Conservation (phyloP, 768 basidiomycete genomes). For the Krasilnikovozyma curviuscula region DNA sequence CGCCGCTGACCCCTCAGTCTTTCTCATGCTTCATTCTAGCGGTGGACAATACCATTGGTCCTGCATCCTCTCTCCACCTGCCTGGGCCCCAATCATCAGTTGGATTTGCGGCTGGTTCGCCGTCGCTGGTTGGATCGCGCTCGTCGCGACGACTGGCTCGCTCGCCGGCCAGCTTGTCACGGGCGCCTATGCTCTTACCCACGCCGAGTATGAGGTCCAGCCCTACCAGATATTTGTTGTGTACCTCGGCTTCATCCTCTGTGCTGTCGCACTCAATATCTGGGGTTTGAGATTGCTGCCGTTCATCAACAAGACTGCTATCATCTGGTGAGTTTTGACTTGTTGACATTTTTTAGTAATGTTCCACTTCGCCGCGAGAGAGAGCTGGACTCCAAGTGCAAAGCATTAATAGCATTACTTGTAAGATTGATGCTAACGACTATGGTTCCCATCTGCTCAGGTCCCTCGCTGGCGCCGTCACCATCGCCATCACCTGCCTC, state of each 20-base stretch:
- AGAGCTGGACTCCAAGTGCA: too few relatives aligned
- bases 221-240: conserved; percentile 20
- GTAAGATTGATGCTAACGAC: not conserved
- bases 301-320: conserved; percentile 18
- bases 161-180: conserved; percentile 14
- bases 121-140: conserved; percentile 21
- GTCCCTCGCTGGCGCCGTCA: not conserved
- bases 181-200: not conserved
- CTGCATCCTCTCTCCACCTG: conserved; percentile 6
- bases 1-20: too few relatives aligned
- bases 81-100: not conserved
- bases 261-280: conserved; percentile 17
- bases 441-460: too few relatives aligned
- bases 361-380: conserved; percentile 13
- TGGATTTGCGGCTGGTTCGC: conserved; percentile 15
- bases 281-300: conserved; percentile 18
- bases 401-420: too few relatives aligned
- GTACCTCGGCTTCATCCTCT: conserved; percentile 19
- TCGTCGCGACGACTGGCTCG: conserved; percentile 19
- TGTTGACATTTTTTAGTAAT: conserved; percentile 15
- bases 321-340: conserved; percentile 15
- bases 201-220: conserved; percentile 14
- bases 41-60: conserved; percentile 23
- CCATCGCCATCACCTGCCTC: not conserved
- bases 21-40: conserved; percentile 12